Percentiles rank a stretch among this genome's conserved stretches.
Evolutionary conservation across 225 moss, liverwort and hornwort genomes (phyloP).

Genomic region (Polytrichum formosum): DNA sequence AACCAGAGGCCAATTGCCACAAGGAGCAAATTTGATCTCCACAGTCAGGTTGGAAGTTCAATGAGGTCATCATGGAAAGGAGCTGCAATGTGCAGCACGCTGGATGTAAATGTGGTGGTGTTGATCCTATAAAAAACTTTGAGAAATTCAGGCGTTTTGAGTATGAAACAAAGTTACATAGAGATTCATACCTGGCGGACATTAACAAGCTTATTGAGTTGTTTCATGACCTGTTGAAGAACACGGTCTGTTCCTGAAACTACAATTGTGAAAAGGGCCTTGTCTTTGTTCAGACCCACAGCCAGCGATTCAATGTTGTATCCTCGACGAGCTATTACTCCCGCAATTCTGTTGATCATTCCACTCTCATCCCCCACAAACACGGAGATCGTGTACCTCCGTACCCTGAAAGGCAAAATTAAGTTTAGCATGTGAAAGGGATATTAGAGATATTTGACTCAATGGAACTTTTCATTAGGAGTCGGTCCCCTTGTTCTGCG

Average conservation of each 20-base stretch:
- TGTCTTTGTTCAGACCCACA: constrained; percentile 95
- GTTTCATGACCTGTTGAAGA: constrained; percentile 94
- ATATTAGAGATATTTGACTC: too few species aligned
- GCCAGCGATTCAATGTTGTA: constrained; percentile 97
- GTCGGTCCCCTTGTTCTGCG: too few species aligned
- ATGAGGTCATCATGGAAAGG: too few species aligned
- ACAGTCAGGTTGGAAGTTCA: too few species aligned
- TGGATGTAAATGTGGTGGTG: too few species aligned
- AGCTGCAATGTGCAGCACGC: too few species aligned
- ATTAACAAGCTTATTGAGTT: constrained; percentile 96
- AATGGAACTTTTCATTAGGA: too few species aligned
- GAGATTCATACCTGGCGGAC: constrained; percentile 64
- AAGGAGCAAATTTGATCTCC: too few species aligned
- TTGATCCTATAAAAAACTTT: too few species aligned
- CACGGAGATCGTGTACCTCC: constrained; percentile 91
- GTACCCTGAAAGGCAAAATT: constrained; percentile 47
- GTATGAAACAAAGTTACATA: not conserved
- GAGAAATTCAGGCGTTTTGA: too few species aligned
- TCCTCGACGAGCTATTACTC: constrained; percentile 87
- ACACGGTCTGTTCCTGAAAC: constrained; percentile 93
- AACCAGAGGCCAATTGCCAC: too few species aligned
- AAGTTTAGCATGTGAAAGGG: too few species aligned
- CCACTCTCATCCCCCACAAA: constrained; percentile 98
- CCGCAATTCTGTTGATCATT: constrained; percentile 97
- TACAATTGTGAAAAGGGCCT: constrained; percentile 95